These are phyloP conservation scores for Neopestalotiopsis rosae DNA, from an alignment of 2,329 filamentous ascomycete genomes.

Conservation along the genomic window DNA sequence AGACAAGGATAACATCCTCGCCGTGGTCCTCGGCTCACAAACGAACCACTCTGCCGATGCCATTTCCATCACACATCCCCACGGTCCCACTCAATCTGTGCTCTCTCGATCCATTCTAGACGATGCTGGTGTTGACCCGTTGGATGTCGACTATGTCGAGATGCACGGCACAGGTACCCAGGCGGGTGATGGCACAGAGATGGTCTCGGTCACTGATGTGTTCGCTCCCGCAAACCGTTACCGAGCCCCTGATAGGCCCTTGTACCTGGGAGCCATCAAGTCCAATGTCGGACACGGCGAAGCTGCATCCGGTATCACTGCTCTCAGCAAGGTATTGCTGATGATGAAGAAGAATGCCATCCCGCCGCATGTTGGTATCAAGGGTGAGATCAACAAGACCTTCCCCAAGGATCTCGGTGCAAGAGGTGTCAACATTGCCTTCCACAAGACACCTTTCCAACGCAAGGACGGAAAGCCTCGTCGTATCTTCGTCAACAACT, in stretches of 20 bases:
- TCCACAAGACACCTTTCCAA: constrained; percentile 55
- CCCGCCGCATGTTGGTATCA: constrained; percentile 72
- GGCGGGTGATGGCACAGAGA: constrained; percentile 82
- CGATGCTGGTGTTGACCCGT: constrained; percentile 75
- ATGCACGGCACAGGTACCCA: constrained; percentile 92
- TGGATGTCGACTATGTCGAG: constrained; percentile 82
- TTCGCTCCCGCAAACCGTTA: constrained; percentile 55
- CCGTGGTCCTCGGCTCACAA: constrained; percentile 73
- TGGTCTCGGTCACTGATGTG: constrained; percentile 72
- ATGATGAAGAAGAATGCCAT: constrained; percentile 69
- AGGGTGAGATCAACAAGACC: constrained; percentile 64
- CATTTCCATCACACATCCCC: constrained; percentile 83
- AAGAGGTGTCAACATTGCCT: constrained; percentile 65
- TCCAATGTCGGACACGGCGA: constrained; percentile 69
- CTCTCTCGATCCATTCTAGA: constrained; percentile 74
- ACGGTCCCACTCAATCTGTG: constrained; percentile 75
- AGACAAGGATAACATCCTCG: constrained; percentile 80
- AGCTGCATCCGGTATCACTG: constrained; percentile 65
- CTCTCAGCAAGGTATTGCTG: constrained; percentile 67
- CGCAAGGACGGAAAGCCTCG: constrained; percentile 53
- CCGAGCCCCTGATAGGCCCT: constrained; percentile 52
- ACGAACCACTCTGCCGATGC: constrained; percentile 86
- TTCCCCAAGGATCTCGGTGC: constrained; percentile 62
- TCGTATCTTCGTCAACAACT: constrained; percentile 68
- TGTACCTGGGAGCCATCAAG: constrained; percentile 69